Evolutionary conservation across 2,329 filamentous ascomycete species (phyloP), one percentile per base, ranked within the genome.

Genomic region (Phoma sp.): DNA sequence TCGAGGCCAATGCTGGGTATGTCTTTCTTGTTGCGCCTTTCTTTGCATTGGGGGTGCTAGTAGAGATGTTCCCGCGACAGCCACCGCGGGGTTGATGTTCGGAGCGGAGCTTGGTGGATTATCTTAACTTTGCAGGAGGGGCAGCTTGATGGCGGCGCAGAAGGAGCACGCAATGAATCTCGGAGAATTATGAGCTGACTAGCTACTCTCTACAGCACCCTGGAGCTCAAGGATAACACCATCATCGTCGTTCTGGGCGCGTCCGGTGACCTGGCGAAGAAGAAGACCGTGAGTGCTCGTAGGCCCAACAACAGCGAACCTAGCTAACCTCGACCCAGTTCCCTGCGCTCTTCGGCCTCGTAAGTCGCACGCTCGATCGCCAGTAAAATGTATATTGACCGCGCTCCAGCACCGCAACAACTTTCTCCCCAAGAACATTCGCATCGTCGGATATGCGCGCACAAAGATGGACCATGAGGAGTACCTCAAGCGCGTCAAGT

Each of bases 381-480:
- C 52, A 40, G 32, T 42, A 46, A 52, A 20, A 36, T 26, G 34
- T 25, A 29, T 36, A 51, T 65, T 71, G 64, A 71, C 60, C 39
- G 52, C 47, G 42, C 65, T 66, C 62, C 74, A 96, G 93, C 96
- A 93, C 82, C 92, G 95, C 75, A 99, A 99, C 83, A 93, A 97
- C 80, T 99, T 98, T 83, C 90, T 99, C 45, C 95, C 80, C 69
- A 96, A 96, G 80, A 92, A 96, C 78, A 92, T 96, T 79, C 91
- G 88, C 78, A 97, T 99, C 75, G 87, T 99, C 71, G 95, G 95
- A 82, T 99, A 99, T 91, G 95, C 95, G 70, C 89, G 95, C 76
- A 99, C 95, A 68, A 97, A 97, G 84, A 99, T 99, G 95, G 93
- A 98, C 81, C 92, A 93, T 72, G 88, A 92, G 62, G 95, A 99